phyloP scores from a whole-genome alignment of 495 filamentous ascomycete species.

The Hypoxylon lienhwacheense region DNA sequence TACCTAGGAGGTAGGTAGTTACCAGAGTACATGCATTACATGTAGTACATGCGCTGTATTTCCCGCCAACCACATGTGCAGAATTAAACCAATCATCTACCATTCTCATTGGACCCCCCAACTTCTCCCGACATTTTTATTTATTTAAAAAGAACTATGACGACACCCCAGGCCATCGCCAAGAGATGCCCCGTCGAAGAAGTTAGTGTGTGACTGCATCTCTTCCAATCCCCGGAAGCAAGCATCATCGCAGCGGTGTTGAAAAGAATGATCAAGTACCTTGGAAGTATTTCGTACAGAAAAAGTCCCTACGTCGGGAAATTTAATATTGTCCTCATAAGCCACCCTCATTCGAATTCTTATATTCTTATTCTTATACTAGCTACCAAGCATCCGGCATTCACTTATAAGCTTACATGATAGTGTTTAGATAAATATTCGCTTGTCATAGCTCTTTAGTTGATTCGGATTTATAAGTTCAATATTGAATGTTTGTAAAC shows the following conservation, averaged over 20 bases:
- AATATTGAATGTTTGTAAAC: too few species aligned
- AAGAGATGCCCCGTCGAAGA: conserved; percentile 30
- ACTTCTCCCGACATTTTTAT: conserved; percentile 24
- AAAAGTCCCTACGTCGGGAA: conserved; percentile 24
- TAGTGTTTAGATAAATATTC: too few species aligned
- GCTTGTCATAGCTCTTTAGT: too few species aligned
- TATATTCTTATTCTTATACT: not conserved
- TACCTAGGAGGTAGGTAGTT: too few species aligned
- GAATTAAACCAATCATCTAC: conserved; percentile 27
- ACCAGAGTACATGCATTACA: too few species aligned
- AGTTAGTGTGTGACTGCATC: conserved; percentile 20
- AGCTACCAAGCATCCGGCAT: too few species aligned
- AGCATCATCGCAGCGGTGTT: conserved; percentile 3
- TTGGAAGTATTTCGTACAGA: conserved; percentile 28
- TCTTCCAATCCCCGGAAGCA: conserved; percentile 16
- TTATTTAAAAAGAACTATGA: conserved; percentile 32
- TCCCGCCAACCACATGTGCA: conserved; percentile 16
- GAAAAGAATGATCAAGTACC: conserved; percentile 2
- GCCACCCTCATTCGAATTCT: not conserved
- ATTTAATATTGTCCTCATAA: conserved; percentile 4
- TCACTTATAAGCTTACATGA: too few species aligned
- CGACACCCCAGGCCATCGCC: conserved; percentile 32
- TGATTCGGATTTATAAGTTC: too few species aligned
- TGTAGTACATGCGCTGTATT: conserved; percentile 17
- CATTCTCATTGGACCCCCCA: conserved; percentile 26